These are phyloP conservation scores for Zasmidium angulare DNA, from an alignment of 2,329 filamentous ascomycete species.

Conservation along the genomic window DNA sequence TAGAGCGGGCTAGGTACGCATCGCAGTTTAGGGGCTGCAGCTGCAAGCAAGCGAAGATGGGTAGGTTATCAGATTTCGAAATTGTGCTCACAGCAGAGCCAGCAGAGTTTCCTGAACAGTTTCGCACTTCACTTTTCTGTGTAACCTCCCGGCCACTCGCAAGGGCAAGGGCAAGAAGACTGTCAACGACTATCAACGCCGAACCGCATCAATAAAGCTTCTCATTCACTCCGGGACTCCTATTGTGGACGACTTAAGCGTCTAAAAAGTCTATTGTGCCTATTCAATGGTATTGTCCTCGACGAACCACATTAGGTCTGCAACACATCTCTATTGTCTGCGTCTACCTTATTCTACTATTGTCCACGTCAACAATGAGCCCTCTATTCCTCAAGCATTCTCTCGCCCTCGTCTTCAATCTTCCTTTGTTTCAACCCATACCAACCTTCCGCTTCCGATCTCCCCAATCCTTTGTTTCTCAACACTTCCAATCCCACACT, in stretches of 20 bases:
- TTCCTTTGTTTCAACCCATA: neutral
- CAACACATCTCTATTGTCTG: neutral
- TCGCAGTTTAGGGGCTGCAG: no score
- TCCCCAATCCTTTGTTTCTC: neutral
- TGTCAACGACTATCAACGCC: neutral
- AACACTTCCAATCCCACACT: neutral
- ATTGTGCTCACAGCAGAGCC: no score
- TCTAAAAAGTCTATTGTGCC: no score
- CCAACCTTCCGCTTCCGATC: neutral
- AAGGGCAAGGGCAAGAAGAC: conserved; percentile 6
- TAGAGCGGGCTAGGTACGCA: no score
- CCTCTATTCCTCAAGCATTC: neutral
- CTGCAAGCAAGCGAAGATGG: no score
- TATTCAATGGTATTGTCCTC: no score
- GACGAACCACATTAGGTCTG: neutral
- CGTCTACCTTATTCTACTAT: neutral
- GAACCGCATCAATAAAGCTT: conserved; percentile 7
- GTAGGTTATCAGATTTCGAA: no score
- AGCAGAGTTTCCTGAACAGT: no score
- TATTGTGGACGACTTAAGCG: no score
- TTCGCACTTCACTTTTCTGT: no score
- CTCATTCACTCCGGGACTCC: no score
- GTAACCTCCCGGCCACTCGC: no score
- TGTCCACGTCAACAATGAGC: neutral
- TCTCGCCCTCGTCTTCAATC: neutral